Percentiles rank a stretch among this genome's conserved stretches.
Conservation (phyloP, 1,284 basidiomycete genomes). For the Pyrrhoderma lamaoense region DNA sequence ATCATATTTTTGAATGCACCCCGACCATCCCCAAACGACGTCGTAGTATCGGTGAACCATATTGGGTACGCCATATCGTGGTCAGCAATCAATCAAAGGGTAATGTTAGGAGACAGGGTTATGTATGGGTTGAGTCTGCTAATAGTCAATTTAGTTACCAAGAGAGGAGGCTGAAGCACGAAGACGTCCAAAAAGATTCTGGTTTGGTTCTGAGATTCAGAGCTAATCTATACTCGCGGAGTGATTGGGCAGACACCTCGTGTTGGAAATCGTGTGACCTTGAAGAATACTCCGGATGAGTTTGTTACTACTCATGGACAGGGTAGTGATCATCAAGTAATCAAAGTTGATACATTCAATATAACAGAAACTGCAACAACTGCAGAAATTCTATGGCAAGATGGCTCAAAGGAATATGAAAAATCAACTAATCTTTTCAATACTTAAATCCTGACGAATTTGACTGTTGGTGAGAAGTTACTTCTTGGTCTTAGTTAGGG, state of each 20-base stretch:
- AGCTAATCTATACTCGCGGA: conserved; percentile 60
- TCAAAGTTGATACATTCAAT: conserved; percentile 50
- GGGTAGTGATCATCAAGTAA: conserved; percentile 36
- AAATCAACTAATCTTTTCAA: conserved; percentile 67
- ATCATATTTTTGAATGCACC: conserved; percentile 38
- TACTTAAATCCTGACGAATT: conserved; percentile 81
- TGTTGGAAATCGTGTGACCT: conserved; percentile 57
- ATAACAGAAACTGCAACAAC: conserved; percentile 67
- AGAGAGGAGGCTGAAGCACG: conserved; percentile 45
- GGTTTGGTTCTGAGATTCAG: conserved; percentile 60
- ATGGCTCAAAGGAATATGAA: conserved; percentile 59
- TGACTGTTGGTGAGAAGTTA: conserved; percentile 64
- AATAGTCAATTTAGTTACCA: conserved; percentile 42
- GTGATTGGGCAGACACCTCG: conserved; percentile 57
- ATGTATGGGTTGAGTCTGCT: conserved; percentile 14
- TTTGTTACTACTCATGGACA: conserved; percentile 53
- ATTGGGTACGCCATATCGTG: conserved; percentile 78
- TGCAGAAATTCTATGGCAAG: conserved; percentile 83
- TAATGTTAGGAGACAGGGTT: conserved; percentile 30
- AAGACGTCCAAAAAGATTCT: conserved; percentile 67
- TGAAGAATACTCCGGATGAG: conserved; percentile 40
- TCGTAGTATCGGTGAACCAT: conserved; percentile 70
- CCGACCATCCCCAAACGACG: conserved; percentile 42
- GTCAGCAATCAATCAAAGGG: conserved; percentile 85
- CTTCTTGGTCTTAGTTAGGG: conserved; percentile 6